Conservation (phyloP, 2,329 filamentous ascomycete species). For the Fusarium chlamydosporum region DNA sequence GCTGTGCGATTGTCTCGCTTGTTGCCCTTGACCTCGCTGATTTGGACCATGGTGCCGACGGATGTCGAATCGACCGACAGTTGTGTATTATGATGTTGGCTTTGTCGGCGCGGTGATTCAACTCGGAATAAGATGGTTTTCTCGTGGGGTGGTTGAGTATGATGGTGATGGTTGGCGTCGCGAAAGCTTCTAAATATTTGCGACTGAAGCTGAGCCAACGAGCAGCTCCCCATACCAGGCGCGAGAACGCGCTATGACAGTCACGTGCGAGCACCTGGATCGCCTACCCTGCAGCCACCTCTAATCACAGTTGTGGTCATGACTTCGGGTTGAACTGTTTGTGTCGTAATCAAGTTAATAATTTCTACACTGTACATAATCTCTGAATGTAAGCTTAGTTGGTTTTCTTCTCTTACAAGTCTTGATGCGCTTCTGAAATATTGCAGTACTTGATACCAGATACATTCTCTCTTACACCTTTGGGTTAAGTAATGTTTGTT, state of each 20-base stretch:
- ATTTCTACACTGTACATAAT: too few relatives aligned
- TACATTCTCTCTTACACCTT: too few relatives aligned
- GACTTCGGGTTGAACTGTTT: background rate
- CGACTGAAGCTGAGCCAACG: slow-evolving; percentile 52
- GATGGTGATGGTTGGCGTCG: slow-evolving; percentile 40
- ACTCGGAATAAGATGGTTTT: slow-evolving; percentile 25
- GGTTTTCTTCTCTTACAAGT: too few relatives aligned
- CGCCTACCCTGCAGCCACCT: slow-evolving; percentile 28
- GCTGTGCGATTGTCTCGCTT: slow-evolving; percentile 96
- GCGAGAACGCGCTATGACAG: slow-evolving; percentile 44
- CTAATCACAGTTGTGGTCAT: background rate
- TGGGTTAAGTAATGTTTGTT: too few relatives aligned
- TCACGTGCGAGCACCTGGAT: slow-evolving; percentile 48
- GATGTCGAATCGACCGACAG: slow-evolving; percentile 42
- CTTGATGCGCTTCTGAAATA: too few relatives aligned
- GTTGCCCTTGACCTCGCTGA: slow-evolving; percentile 95
- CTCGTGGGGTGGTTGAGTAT: slow-evolving; percentile 24
- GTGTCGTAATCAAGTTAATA: too few relatives aligned
- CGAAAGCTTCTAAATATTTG: slow-evolving; percentile 54
- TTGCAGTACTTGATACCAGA: too few relatives aligned
- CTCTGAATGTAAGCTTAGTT: too few relatives aligned
- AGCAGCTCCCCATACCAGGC: slow-evolving; percentile 45
- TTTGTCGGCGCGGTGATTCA: slow-evolving; percentile 18
- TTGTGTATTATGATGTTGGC: slow-evolving; percentile 5
- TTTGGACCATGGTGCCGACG: slow-evolving; percentile 79